Evolutionary conservation across 208 protist genomes (phyloP), one percentile per base, ranked within the genome.

Genomic region (Trypanosoma mega): DNA sequence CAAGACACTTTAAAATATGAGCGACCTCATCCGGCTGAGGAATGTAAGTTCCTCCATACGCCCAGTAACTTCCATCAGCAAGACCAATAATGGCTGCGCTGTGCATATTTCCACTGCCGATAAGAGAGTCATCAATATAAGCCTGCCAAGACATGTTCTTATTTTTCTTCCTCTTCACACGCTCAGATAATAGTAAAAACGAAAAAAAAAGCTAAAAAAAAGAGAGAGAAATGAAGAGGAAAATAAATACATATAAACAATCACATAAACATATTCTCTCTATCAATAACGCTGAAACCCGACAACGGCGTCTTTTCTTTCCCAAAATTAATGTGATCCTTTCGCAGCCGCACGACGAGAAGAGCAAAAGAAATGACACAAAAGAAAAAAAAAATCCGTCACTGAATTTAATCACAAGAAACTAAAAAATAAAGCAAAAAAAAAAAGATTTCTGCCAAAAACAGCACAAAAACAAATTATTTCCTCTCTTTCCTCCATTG

Each of bases 51-150:
- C 88, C 88, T 30, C 88, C 88, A 49, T 92, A 90, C 0, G 85
- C 88, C 85, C 88, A 94, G 75, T 94, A 94, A 71, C 82, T 90
- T 29, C 88, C 85, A 63, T 94, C 88, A 30, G 66, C 70, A 36
- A 87, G 65, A 20, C 88, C 79, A 29, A 92, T 64, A 74, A 94
- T 90, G 12, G 81, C 75, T 18, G 85, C 85, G 37, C 88, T 94
- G 83, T 94, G 88, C 88, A 94, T 94, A 69, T 80, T 61, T 12
- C 85, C 82, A 58, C 83, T 92, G 43, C 80, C 85, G 54, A 94
- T 90, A 23, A 94, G 83, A 70, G 74, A 88, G 60, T 94, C 80
- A 76, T 94, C 85, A 36, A 94, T 77, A 72, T 92, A 92, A 26
- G 73, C 66, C 56, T 94, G 82, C 88, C 88, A 94, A 51, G 87